Evolutionary conservation across 495 filamentous ascomycete genomes (phyloP), one percentile per base, ranked within the genome.

Genomic region (Tetracladium setigerum): DNA sequence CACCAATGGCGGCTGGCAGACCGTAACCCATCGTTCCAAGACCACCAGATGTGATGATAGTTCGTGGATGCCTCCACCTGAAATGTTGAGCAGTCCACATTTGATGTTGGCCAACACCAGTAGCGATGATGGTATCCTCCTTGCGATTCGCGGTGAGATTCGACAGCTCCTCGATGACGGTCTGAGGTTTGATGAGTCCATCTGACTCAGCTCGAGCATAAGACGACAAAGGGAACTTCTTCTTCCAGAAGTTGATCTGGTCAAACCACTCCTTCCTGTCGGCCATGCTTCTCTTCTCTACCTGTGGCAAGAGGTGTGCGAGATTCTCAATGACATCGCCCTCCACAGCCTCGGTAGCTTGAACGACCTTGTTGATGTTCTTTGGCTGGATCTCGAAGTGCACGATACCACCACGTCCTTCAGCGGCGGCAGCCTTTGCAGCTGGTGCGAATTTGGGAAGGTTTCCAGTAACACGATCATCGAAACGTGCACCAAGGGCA

Each of bases 21-120:
- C 91, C 91, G 66, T 73, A 97, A 40, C 91, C 91, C 91, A 97
- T 96, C 10, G 91, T 97, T 39, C 91, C 91, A 11, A 95, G 76
- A 51, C 89, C 88, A 58, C 89, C 89, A 10, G 88, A 95, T 12
- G 89, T 91, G 64, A 95, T 81, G 81, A 95, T 85, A 44, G 86
- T 84, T 33, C 90, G 79, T 17, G 89, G 88, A 53, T 87, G 65
- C 32, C 84, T 73, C 89, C 90, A 97, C 44, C 88, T 81, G 73
- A 85, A 97, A 66, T 95, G 87, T 67, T 97, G 89, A 8, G 89
- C 89, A 7, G 85, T 71, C 91, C 91, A 95, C 91, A 97, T 96
- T 68, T 95, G 91, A 62, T 96, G 90, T 62, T 95, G 89, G 30
- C 91, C 90, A 30, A 95, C 90, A 56, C 90, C 90, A 1, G 89